Conservation (phyloP, 345 rosid species). For the Moringa oleifera region DNA sequence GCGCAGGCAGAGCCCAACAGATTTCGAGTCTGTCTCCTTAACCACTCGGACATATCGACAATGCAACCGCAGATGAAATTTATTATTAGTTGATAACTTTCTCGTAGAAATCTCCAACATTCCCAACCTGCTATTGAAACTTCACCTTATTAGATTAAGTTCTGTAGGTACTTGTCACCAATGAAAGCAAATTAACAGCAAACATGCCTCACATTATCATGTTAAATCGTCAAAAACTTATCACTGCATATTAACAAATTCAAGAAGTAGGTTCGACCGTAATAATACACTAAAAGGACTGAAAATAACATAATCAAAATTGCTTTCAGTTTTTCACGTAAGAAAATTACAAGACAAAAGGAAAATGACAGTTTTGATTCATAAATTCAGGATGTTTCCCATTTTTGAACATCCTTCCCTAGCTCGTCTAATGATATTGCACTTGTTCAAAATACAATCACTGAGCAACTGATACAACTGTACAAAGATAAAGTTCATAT, state of each 20-base stretch:
- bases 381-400: conserved; percentile 4
- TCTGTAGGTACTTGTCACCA: too few species aligned
- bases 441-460: conserved; percentile 1
- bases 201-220: too few species aligned
- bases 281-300: too few species aligned
- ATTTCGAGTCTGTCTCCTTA: conserved; percentile 99
- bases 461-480: conserved; percentile 2
- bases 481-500: conserved; percentile 13
- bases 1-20: conserved; percentile 99
- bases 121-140: too few species aligned
- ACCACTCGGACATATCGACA: conserved; percentile 97
- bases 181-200: too few species aligned
- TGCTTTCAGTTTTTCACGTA: conserved; percentile 5
- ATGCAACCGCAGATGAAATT: background rate
- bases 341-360: background rate
- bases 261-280: too few species aligned
- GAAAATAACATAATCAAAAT: background rate
- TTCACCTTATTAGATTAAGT: too few species aligned
- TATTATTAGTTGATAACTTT: too few species aligned
- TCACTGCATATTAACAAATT: too few species aligned
- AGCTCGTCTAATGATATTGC: conserved; percentile 1
- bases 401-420: conserved; percentile 9
- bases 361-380: background rate
- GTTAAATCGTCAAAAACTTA: too few species aligned
- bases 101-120: too few species aligned